Conservation (phyloP, 495 filamentous ascomycete genomes). For the Tuber borchii region DNA sequence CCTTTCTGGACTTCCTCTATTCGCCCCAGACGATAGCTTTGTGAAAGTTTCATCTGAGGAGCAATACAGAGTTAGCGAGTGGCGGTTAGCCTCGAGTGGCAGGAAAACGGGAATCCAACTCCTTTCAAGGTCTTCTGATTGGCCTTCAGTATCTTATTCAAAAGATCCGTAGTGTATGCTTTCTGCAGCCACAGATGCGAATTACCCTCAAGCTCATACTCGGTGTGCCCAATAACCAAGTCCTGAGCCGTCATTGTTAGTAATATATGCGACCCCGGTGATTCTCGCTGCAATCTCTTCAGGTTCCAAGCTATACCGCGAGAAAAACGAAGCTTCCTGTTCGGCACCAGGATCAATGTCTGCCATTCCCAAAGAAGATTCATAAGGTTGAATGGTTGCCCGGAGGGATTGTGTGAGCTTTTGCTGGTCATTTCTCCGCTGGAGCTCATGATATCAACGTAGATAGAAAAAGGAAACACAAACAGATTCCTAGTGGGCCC, state of each 20-base stretch:
- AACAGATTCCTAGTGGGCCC: background rate
- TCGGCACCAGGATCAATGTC: conserved; percentile 40
- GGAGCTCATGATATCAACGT: background rate
- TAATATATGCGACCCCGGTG: too few species aligned
- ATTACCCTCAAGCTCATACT: conserved; percentile 63
- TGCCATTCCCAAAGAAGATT: conserved; percentile 38
- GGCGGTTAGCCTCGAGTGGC: background rate
- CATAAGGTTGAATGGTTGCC: conserved; percentile 43
- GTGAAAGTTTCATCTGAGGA: background rate
- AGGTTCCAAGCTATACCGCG: too few species aligned
- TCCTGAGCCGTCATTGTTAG: too few species aligned
- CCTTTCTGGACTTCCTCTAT: conserved; percentile 52
- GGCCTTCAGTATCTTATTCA: conserved; percentile 62
- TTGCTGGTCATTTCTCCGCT: conserved; percentile 12
- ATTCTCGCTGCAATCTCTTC: too few species aligned
- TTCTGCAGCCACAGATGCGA: conserved; percentile 67
- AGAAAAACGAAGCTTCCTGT: conserved; percentile 40
- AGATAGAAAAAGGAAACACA: background rate
- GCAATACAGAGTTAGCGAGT: background rate
- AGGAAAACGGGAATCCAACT: conserved; percentile 4
- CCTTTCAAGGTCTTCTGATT: conserved; percentile 58
- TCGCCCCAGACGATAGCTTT: conserved; percentile 38
- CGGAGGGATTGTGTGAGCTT: conserved; percentile 7
- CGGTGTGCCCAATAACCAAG: conserved; percentile 66
- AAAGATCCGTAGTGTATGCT: conserved; percentile 62